These are phyloP conservation scores for Fabrea salina DNA, from an alignment of 169 alveolate genomes.

Conservation along the genomic window DNA sequence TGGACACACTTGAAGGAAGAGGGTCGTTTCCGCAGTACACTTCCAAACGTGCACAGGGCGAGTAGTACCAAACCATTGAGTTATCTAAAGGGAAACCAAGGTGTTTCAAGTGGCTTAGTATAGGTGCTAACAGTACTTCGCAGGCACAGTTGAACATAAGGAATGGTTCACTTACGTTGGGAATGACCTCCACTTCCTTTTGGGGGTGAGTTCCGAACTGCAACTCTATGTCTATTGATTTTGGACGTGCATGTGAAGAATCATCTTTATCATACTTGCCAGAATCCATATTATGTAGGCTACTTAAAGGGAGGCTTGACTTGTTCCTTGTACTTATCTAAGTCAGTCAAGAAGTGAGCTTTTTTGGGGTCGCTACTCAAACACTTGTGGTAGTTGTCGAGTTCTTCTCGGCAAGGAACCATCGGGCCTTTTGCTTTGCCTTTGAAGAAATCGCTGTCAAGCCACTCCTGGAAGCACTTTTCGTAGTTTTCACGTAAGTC, in stretches of 20 bases:
- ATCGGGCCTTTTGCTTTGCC: slow-evolving; percentile 17
- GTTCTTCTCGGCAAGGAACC: slow-evolving; percentile 2
- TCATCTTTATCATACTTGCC: no score
- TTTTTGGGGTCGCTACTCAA: not conserved
- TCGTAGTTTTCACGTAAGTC: not conserved
- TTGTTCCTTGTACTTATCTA: slow-evolving; percentile 2
- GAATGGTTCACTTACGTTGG: no score
- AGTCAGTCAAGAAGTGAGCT: not conserved
- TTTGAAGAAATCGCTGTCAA: not conserved
- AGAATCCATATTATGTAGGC: no score
- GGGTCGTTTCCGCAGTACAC: slow-evolving; percentile 36
- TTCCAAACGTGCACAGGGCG: slow-evolving; percentile 12
- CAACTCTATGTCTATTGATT: no score
- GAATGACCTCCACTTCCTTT: no score
- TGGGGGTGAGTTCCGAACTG: no score
- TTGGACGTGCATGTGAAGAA: no score
- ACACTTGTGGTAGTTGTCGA: not conserved
- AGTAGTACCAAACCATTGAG: slow-evolving; percentile 19
- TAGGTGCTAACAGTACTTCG: not conserved
- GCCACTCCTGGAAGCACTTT: slow-evolving; percentile 2
- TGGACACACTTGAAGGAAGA: slow-evolving; percentile 11
- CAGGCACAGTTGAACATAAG: not conserved
- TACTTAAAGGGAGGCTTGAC: no score
- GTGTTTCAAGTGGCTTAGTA: not conserved
- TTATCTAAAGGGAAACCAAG: slow-evolving; percentile 19